Percentiles rank a stretch among this genome's conserved stretches.
These are phyloP conservation scores for Fusarium stilboides DNA, from an alignment of 2,329 filamentous ascomycete genomes.

Conservation along the genomic window DNA sequence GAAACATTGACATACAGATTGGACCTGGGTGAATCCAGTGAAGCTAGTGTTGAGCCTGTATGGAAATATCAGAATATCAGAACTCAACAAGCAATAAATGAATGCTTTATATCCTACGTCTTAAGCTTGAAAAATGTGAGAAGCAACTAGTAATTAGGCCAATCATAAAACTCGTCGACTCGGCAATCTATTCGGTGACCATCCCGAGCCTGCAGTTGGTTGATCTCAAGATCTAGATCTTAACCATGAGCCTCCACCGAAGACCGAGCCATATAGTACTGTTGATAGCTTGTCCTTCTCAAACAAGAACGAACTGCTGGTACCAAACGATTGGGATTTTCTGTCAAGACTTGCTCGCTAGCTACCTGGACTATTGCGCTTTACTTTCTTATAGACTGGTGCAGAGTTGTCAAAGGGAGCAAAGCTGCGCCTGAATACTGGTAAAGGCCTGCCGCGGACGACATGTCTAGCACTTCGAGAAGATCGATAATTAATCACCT, in stretches of 20 bases:
- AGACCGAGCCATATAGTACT: background rate
- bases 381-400: too few relatives aligned
- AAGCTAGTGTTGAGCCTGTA: background rate
- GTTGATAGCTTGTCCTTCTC: background rate
- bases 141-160: conserved; percentile 6
- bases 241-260: background rate
- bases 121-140: background rate
- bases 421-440: background rate
- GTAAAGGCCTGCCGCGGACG: background rate
- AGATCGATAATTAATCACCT: background rate
- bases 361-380: background rate
- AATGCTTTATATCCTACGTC: background rate
- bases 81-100: background rate
- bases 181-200: conserved; percentile 20
- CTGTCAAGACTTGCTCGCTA: background rate
- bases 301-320: background rate
- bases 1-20: conserved; percentile 2
- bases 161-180: conserved; percentile 12
- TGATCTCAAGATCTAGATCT: conserved; percentile 4
- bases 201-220: conserved; percentile 8
- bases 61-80: background rate
- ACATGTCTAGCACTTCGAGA: background rate
- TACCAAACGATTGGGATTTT: background rate
- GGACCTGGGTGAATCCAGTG: background rate
- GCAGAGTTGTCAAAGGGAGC: background rate